Base-by-base conservation (phyloP, 441 rosid genomes). In the Daphne laureola region DNA sequence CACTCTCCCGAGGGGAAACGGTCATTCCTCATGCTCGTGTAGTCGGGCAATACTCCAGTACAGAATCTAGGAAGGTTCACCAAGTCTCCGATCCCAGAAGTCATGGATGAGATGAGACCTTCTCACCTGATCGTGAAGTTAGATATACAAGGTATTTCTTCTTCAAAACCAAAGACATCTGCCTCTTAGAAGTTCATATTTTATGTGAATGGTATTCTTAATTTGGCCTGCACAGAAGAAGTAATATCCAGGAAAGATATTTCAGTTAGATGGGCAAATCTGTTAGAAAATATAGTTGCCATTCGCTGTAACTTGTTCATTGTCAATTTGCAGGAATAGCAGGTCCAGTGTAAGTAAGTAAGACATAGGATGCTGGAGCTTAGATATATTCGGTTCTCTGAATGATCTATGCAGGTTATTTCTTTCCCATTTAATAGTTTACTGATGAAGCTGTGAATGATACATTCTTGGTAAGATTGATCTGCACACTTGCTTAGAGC, bases 11-110 rank as follows among this genome's bases (percentile, higher is more conserved):
- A 0, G 98, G 96, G 12, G 83, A 91, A 61, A 69, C 75, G 11
- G 64, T 78, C 1, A 59, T 91, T 64, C 96, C 96, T 55, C 93
- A 86, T 76, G 84, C 95, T 40, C 86, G 96, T 40, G 82, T 81
- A 1, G 85, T 82, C 2, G 98, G 96, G 54, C 88, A 84, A 63
- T 84, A 76, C 65, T 75, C 90, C 25, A 92, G 84, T 45, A 75
- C 98, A 0, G 88, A 86, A 64, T 61, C 74, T 4, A 76, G 94
- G 55, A 84, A 72, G 57, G 88, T 82, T 51, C 95, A 78, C 63
- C 90, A 72, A 62, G 85, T 84, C 57, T 77, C 54, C 73, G 90
- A 79, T 76, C 96, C 98, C 46, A 81, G 91, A 71, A 88, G 95
- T 71, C 98, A 88, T 73, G 88, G 96, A 12, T 88, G 84, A 15